Evolutionary conservation across 257 asterid species (phyloP), one percentile per base, ranked within the genome.

Genomic region (Gentiana straminea): DNA sequence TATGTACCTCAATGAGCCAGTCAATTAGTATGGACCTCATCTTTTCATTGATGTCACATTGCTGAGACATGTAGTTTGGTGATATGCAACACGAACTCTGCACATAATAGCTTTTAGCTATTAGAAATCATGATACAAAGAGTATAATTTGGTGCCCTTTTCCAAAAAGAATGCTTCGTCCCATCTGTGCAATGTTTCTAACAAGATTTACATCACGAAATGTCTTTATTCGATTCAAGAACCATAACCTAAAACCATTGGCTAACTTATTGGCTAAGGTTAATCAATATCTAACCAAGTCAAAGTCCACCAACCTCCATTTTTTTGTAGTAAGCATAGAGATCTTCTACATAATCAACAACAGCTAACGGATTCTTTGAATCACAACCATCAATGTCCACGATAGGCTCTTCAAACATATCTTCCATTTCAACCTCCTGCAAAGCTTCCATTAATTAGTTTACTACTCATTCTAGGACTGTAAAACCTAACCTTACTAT

Each of bases 381-480:
- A 61, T 91, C 96, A 41, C 65, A 47, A 12, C 76, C 54, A 45
- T 91, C 98, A 9, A 91, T 91, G 63, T 91, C 95, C 61, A 69
- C n/a, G 0, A 84, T 61, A 35, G 80, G 52, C 63, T 86, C 95
- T 58, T 84, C 94, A 36, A 81, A 81, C 55, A 82, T 84, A 73
- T 91, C 98, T 54, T 83, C 98, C 96, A 90, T 90, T 50, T 87
- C 96, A 7, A 91, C 83, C 77, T 91, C 98, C 86, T 77, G 36
- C 70, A 71, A 32, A 24, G 43, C 75, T 11, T 41, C 39, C 39
- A 45, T 4, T 4, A 15, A 54, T 48, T 34, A 35, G 15, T 54
- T 13, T 35, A 24, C 37, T 9, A 55, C 32, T 7, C 6, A 8
- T 12, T 48, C 12, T 2, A 51, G 46, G 1, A 41, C 46, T 41